phyloP scores from a whole-genome alignment of 2,329 filamentous ascomycete genomes.

The Calonectria pauciramosa region DNA sequence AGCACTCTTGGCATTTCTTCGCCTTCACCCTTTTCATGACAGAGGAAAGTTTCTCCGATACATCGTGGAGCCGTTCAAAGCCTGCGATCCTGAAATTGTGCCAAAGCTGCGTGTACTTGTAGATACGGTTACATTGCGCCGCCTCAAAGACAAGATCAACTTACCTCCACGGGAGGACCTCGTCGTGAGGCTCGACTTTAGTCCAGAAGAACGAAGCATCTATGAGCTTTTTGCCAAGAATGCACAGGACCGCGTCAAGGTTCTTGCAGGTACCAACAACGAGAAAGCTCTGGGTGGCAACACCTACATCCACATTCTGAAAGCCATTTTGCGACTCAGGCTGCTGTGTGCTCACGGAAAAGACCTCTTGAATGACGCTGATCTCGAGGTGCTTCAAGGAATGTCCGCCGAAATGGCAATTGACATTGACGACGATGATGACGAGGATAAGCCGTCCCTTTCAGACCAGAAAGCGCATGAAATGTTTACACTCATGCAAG shows the following conservation, averaged over 20 bases:
- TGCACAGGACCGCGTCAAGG: constrained; percentile 83
- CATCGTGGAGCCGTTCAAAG: constrained; percentile 89
- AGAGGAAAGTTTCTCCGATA: constrained; percentile 80
- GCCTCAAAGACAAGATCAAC: constrained; percentile 91
- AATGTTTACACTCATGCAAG: constrained; percentile 85
- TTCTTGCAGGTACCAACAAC: constrained; percentile 72
- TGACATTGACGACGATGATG: constrained; percentile 85
- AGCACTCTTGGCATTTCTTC: constrained; percentile 87
- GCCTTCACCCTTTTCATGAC: constrained; percentile 87
- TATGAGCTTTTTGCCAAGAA: constrained; percentile 90
- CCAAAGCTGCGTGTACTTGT: constrained; percentile 90
- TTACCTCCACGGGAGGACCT: constrained; percentile 81
- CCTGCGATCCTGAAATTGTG: constrained; percentile 85
- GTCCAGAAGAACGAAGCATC: constrained; percentile 78
- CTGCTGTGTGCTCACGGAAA: constrained; percentile 95
- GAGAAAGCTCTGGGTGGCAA: constrained; percentile 82
- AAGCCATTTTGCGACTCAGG: constrained; percentile 89
- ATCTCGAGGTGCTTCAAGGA: constrained; percentile 84
- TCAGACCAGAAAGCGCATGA: constrained; percentile 84
- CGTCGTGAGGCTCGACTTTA: constrained; percentile 82
- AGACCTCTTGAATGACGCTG: constrained; percentile 87
- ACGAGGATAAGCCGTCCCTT: constrained; percentile 69
- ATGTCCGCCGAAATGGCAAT: constrained; percentile 89
- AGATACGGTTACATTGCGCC: constrained; percentile 92
- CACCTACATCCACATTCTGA: constrained; percentile 93